phyloP scores from a whole-genome alignment of 495 filamentous ascomycete species.

The Neurospora tetrasperma region DNA sequence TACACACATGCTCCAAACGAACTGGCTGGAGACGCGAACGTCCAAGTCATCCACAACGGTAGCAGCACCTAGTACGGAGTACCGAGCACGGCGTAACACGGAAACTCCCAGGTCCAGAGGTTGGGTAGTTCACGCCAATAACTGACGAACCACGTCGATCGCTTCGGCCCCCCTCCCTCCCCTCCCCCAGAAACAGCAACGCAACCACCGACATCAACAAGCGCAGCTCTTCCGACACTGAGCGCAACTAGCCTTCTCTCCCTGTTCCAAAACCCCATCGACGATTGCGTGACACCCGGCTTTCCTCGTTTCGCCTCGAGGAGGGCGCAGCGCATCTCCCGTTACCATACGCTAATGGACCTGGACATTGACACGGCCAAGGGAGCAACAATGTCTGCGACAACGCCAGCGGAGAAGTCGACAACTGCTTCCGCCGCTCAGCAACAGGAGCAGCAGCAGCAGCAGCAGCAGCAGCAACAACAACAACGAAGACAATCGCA shows the following conservation, averaged over 20 bases:
- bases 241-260: not conserved
- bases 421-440: constrained; percentile 16
- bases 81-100: not conserved
- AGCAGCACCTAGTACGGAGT: not conserved
- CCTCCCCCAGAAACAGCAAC: not conserved
- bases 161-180: not conserved
- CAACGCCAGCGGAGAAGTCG: constrained; percentile 11
- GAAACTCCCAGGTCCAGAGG: not conserved
- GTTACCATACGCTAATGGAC: constrained; percentile 14
- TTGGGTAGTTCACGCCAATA: not conserved
- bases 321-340: not conserved
- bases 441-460: constrained; percentile 3
- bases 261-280: not conserved
- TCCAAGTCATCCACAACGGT: not conserved
- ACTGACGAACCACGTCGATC: not conserved
- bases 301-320: not conserved
- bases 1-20: not conserved
- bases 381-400: not conserved
- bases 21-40: not conserved
- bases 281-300: not conserved
- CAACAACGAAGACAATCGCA: constrained; percentile 7
- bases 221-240: constrained; percentile 1
- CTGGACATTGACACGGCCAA: constrained; percentile 15
- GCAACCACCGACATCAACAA: not conserved
- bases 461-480: constrained; percentile 4